A percentile compares a stretch with the other conserved stretches of the same genome.
These are phyloP conservation scores for Tillandsia leiboldiana DNA, from an alignment of 176 grass and related monocot species.

Conservation along the genomic window DNA sequence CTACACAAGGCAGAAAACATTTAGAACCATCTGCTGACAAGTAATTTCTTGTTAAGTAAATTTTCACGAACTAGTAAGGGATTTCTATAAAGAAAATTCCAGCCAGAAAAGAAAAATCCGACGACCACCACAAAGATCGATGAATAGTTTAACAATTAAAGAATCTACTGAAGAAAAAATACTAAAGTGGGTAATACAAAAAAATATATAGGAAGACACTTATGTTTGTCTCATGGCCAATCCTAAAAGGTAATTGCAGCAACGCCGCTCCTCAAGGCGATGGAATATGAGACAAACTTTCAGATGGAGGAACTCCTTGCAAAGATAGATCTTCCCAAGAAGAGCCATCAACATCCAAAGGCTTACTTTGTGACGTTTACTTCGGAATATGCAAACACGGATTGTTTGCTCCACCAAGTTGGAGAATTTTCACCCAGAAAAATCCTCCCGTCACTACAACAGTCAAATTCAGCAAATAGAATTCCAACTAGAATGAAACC, in stretches of 20 bases:
- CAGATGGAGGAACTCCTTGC: conserved; percentile 34
- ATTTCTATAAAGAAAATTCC: too few species aligned
- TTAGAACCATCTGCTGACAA: neutral
- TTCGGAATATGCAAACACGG: conserved; percentile 48
- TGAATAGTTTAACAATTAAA: too few species aligned
- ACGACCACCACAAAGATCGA: too few species aligned
- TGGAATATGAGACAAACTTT: conserved; percentile 61
- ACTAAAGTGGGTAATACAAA: too few species aligned
- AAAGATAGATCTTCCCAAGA: neutral
- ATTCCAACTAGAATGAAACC: too few species aligned
- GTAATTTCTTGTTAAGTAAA: too few species aligned
- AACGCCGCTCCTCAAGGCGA: conserved; percentile 36
- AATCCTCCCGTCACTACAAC: conserved; percentile 17
- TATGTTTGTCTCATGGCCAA: conserved; percentile 52
- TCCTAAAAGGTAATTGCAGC: conserved; percentile 46
- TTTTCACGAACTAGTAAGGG: too few species aligned
- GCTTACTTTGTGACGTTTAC: conserved; percentile 38
- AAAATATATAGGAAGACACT: too few species aligned
- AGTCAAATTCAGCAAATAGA: neutral
- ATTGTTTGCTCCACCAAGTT: conserved; percentile 32
- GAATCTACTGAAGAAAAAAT: too few species aligned
- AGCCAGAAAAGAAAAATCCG: too few species aligned
- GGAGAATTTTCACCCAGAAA: conserved; percentile 28
- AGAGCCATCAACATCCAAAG: conserved; percentile 29
- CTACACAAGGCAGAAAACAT: neutral